Percentiles rank a stretch among this genome's conserved stretches.
phyloP scores from a whole-genome alignment of 1,284 basidiomycete species.

The Ceratobasidium sp. region DNA sequence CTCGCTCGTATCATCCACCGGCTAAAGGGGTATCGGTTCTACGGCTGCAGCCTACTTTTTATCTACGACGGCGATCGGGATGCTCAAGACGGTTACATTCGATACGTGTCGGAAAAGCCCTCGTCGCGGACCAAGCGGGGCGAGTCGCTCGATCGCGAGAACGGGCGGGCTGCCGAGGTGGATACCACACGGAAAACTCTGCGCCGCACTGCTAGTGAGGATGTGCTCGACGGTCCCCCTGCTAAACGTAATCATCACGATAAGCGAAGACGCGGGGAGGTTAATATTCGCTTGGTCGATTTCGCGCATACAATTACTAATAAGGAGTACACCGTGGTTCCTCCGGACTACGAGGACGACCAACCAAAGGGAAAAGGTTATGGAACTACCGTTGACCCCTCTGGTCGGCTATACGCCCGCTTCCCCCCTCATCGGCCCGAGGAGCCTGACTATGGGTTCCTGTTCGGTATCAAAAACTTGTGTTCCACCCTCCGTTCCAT shows the following conservation, averaged over 20 bases:
- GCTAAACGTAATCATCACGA: conserved; percentile 65
- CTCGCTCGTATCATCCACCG: conserved; percentile 91
- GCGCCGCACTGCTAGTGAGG: conserved; percentile 80
- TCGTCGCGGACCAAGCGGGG: conserved; percentile 79
- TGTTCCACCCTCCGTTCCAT: conserved; percentile 79
- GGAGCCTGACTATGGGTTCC: conserved; percentile 92
- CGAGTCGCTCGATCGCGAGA: conserved; percentile 75
- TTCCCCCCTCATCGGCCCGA: conserved; percentile 94
- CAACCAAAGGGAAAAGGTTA: conserved; percentile 70
- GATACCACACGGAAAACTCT: conserved; percentile 56
- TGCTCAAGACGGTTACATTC: conserved; percentile 79
- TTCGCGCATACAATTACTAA: conserved; percentile 99
- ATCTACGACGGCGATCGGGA: conserved; percentile 97
- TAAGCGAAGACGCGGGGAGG: conserved; percentile 83
- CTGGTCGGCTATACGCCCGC: conserved; percentile 82
- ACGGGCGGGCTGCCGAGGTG: conserved; percentile 49
- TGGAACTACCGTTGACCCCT: conserved; percentile 81
- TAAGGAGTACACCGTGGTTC: conserved; percentile 81
- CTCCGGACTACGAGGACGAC: conserved; percentile 50
- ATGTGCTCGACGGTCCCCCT: conserved; percentile 73
- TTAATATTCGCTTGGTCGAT: conserved; percentile 97
- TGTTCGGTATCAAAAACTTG: conserved; percentile 90
- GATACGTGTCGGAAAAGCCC: conserved; percentile 72
- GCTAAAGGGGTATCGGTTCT: conserved; percentile 95
- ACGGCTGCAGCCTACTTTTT: conserved; percentile 95